phyloP scores from a whole-genome alignment of 2,329 filamentous ascomycete species.

The Corynespora cassiicola region DNA sequence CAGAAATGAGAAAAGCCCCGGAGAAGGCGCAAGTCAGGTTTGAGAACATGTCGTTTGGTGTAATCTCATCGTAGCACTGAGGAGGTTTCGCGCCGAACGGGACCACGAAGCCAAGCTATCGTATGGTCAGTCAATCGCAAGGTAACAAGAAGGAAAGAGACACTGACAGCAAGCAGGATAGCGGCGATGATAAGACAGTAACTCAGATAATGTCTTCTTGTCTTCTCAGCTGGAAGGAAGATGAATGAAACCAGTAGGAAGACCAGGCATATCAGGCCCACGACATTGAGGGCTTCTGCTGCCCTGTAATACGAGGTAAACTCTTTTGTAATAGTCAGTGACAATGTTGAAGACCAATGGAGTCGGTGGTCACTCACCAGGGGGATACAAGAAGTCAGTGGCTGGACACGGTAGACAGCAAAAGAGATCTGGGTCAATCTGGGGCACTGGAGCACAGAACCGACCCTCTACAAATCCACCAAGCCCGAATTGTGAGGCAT shows the following conservation, averaged over 20 bases:
- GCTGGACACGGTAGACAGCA: constrained; percentile 94
- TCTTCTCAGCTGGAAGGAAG: constrained; percentile 84
- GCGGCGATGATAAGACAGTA: constrained; percentile 82
- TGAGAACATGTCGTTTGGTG: constrained; percentile 89
- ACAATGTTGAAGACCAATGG: not conserved
- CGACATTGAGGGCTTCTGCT: constrained; percentile 85
- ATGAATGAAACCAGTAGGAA: constrained; percentile 83
- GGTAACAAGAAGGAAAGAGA: too few relatives aligned
- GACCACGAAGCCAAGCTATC: constrained; percentile 85
- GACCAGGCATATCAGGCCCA: constrained; percentile 71
- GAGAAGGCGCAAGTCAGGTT: constrained; percentile 85
- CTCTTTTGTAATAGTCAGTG: constrained; percentile 43
- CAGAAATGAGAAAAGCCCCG: constrained; percentile 83
- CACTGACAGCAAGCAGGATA: constrained; percentile 77
- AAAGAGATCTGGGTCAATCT: constrained; percentile 55
- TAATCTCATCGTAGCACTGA: constrained; percentile 89
- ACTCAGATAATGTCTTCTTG: constrained; percentile 90
- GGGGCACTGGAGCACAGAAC: constrained; percentile 59
- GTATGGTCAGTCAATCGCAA: too few relatives aligned
- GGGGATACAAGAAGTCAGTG: constrained; percentile 75
- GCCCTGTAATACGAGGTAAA: constrained; percentile 65
- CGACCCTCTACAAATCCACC: constrained; percentile 68
- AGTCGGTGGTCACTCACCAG: constrained; percentile 51
- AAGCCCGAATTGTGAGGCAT: constrained; percentile 64
- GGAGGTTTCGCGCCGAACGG: constrained; percentile 79